A percentile compares a stretch with the other conserved stretches of the same genome.
Conservation (phyloP, 2,329 filamentous ascomycete genomes). For the Epichloe sp. region DNA sequence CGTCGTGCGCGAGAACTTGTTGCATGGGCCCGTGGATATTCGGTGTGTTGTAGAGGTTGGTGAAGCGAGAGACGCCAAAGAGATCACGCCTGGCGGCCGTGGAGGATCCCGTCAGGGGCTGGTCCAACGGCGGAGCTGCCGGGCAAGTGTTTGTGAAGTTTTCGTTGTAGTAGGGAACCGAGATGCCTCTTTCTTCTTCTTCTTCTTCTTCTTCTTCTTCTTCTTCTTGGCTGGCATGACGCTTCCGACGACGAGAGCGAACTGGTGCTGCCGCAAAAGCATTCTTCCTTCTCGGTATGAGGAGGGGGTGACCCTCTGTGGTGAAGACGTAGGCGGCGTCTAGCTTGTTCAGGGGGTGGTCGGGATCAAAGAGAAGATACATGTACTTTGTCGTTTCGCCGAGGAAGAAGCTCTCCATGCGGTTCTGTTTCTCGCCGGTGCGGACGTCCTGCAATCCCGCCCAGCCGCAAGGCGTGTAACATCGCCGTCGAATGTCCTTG, state of each 20-base stretch:
- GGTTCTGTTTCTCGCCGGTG: conserved; percentile 74
- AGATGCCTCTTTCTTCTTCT: conserved; percentile 2
- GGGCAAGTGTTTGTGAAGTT: conserved; percentile 53
- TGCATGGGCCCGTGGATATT: conserved; percentile 39
- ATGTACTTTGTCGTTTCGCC: conserved; percentile 95
- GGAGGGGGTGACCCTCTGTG: conserved; percentile 86
- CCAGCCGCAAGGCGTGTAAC: conserved; percentile 88
- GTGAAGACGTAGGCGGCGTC: conserved; percentile 88
- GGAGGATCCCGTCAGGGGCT: conserved; percentile 62
- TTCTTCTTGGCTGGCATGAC: background rate
- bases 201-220: background rate
- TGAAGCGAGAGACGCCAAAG: conserved; percentile 79
- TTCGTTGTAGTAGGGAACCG: conserved; percentile 26
- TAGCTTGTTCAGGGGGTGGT: conserved; percentile 80
- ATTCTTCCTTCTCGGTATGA: conserved; percentile 47
- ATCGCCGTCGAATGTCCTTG: conserved; percentile 74
- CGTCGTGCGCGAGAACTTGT: conserved; percentile 29
- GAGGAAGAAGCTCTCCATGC: conserved; percentile 98
- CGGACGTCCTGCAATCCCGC: conserved; percentile 74
- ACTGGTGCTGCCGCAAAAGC: background rate
- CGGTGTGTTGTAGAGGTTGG: conserved; percentile 66
- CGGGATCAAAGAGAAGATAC: conserved; percentile 76
- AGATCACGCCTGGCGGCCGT: conserved; percentile 69
- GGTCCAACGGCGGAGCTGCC: conserved; percentile 34
- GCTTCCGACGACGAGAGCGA: conserved; percentile 3